These are phyloP conservation scores for Aspergillus luchuensis DNA, from an alignment of 2,329 filamentous ascomycete genomes.

Conservation along the genomic window DNA sequence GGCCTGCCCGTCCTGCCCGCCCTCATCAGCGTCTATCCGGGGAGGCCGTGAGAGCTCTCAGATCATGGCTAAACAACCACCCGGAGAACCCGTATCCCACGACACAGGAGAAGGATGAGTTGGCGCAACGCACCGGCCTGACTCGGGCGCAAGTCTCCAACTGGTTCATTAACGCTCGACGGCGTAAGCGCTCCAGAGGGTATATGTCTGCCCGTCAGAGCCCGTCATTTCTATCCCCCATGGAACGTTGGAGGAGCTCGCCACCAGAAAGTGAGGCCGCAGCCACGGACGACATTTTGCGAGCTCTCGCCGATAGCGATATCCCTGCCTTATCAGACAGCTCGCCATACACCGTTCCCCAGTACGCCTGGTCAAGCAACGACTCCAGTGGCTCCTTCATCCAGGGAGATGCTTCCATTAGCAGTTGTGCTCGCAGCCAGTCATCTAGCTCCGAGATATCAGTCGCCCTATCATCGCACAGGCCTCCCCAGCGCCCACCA, in stretches of 20 bases:
- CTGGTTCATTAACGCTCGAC: constrained; percentile 84
- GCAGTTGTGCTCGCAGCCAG: constrained; percentile 52
- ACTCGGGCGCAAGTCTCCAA: constrained; percentile 83
- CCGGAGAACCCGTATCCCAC: constrained; percentile 79
- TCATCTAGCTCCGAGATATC: constrained; percentile 55
- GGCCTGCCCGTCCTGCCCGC: neutral
- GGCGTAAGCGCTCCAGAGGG: constrained; percentile 48
- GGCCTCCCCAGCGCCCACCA: constrained; percentile 11
- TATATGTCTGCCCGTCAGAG: neutral
- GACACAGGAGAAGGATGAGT: constrained; percentile 75
- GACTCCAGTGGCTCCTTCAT: constrained; percentile 52
- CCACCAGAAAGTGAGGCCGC: constrained; percentile 68
- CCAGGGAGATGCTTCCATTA: constrained; percentile 51
- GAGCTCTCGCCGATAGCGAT: constrained; percentile 50
- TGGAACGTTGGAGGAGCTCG: constrained; percentile 67
- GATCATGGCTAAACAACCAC: constrained; percentile 78
- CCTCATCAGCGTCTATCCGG: constrained; percentile 4
- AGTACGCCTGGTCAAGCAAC: constrained; percentile 43
- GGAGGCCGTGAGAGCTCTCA: constrained; percentile 69
- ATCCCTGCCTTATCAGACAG: neutral
- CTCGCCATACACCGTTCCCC: constrained; percentile 27
- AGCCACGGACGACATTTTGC: constrained; percentile 60
- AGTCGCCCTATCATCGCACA: constrained; percentile 23
- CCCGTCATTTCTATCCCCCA: constrained; percentile 54
- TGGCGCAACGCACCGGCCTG: constrained; percentile 74